Conservation (phyloP, 1,139 yeast species). For the Lodderomyces jiufengensis region DNA sequence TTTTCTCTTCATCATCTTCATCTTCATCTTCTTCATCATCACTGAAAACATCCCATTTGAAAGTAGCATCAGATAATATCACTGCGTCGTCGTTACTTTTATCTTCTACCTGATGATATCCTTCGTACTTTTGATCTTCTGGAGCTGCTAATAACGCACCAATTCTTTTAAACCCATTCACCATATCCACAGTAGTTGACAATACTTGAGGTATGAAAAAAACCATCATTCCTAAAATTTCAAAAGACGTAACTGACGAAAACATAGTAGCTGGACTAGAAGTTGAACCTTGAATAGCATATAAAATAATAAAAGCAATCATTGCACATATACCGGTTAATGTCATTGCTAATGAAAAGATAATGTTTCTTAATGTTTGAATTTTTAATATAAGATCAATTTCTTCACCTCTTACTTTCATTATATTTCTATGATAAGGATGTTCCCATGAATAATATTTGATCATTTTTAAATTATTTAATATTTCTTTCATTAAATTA, state of each 20-base stretch:
- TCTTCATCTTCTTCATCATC: conserved; percentile 19
- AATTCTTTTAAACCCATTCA: conserved; percentile 55
- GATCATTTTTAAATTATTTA: conserved; percentile 63
- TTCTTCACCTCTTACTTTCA: conserved; percentile 44
- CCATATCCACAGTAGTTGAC: conserved; percentile 62
- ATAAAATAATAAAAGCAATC: conserved; percentile 65
- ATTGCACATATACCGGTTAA: conserved; percentile 64
- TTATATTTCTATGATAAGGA: conserved; percentile 44
- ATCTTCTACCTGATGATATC: conserved; percentile 35
- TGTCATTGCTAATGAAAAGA: conserved; percentile 52
- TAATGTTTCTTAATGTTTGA: conserved; percentile 53
- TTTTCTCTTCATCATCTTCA: conserved; percentile 8
- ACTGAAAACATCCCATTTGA: conserved; percentile 42
- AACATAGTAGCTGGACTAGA: conserved; percentile 68
- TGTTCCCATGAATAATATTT: conserved; percentile 68
- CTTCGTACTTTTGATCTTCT: conserved; percentile 12
- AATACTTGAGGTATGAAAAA: conserved; percentile 67
- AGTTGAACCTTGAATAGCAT: conserved; percentile 40
- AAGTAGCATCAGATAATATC: conserved; percentile 23
- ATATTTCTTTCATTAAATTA: conserved; percentile 57
- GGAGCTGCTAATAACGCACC: conserved; percentile 45
- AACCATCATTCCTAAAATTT: conserved; percentile 42
- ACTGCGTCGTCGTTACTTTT: conserved; percentile 25
- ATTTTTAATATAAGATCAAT: conserved; percentile 43
- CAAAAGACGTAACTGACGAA: conserved; percentile 70